A percentile compares a stretch with the other conserved stretches of the same genome.
These are phyloP conservation scores for Triangularia setosa DNA, from an alignment of 2,329 filamentous ascomycete species.

Conservation along the genomic window DNA sequence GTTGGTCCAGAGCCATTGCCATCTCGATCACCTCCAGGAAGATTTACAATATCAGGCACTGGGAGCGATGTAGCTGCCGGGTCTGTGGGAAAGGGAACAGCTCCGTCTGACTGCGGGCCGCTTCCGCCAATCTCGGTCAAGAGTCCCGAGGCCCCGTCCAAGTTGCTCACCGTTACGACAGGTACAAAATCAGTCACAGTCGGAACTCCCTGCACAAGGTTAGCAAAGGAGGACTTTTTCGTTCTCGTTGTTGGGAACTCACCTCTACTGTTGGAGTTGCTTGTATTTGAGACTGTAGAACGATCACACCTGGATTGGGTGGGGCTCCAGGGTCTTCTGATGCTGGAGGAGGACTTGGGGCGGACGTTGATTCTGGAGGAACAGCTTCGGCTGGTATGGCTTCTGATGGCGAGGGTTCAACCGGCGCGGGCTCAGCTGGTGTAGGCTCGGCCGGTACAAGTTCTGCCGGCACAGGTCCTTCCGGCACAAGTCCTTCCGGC, in stretches of 20 bases:
- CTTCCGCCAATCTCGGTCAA: background rate
- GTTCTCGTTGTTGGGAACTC: background rate
- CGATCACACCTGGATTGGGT: conserved; percentile 6
- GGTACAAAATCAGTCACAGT: conserved; percentile 13
- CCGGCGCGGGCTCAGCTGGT: background rate
- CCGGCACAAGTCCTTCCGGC: background rate
- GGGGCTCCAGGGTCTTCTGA: background rate
- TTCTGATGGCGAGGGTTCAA: background rate
- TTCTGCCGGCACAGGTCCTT: background rate
- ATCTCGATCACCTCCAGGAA: conserved; percentile 2
- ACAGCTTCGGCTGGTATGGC: background rate
- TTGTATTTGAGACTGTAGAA: conserved; percentile 14
- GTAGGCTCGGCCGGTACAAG: background rate
- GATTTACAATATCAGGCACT: conserved; percentile 7
- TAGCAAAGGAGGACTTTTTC: background rate
- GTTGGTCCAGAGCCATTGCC: background rate
- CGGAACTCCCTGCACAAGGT: conserved; percentile 7
- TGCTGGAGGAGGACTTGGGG: background rate
- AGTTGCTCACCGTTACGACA: conserved; percentile 3
- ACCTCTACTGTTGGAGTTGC: conserved; percentile 16
- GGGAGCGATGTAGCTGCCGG: conserved; percentile 9
- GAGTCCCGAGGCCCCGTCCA: background rate
- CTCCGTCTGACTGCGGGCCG: background rate
- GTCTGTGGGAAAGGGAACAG: background rate
- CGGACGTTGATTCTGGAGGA: background rate